Conservation (phyloP, 768 basidiomycete genomes). For the Tylopilus felleus region DNA sequence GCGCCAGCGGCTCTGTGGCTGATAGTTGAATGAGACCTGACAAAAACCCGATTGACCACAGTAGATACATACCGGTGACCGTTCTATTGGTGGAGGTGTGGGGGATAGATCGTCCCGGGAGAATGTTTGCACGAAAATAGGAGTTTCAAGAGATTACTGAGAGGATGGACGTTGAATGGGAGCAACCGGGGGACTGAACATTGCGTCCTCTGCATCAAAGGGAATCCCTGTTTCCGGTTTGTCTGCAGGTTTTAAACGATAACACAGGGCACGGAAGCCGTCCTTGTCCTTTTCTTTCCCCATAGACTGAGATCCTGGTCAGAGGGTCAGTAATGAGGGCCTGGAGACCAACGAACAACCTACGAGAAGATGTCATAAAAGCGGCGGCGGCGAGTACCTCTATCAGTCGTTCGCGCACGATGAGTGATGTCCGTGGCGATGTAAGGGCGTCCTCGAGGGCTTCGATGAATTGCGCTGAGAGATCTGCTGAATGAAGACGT, state of each 20-base stretch:
- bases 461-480: conserved; percentile 71
- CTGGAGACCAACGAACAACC: background rate
- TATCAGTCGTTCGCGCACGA: conserved; percentile 74
- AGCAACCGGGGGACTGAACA: conserved; percentile 67
- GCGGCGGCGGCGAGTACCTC: conserved; percentile 83
- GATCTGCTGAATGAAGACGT: conserved; percentile 66
- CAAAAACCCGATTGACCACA: background rate
- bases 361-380: conserved; percentile 39
- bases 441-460: conserved; percentile 71
- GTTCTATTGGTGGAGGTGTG: conserved; percentile 27
- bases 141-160: conserved; percentile 32
- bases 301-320: conserved; percentile 18
- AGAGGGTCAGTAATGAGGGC: background rate
- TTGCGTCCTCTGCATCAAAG: conserved; percentile 72
- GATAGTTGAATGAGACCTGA: background rate
- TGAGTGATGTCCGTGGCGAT: conserved; percentile 64
- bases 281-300: conserved; percentile 38
- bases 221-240: conserved; percentile 85
- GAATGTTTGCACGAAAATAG: conserved; percentile 37
- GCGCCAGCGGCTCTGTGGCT: conserved; percentile 14
- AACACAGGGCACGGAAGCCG: conserved; percentile 74
- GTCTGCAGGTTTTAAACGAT: conserved; percentile 70
- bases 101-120: conserved; percentile 25
- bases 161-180: conserved; percentile 29
- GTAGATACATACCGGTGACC: conserved; percentile 15